Evolutionary conservation across 208 protist species (phyloP).

Genomic region (Acanthamoeba culbertsoni): DNA sequence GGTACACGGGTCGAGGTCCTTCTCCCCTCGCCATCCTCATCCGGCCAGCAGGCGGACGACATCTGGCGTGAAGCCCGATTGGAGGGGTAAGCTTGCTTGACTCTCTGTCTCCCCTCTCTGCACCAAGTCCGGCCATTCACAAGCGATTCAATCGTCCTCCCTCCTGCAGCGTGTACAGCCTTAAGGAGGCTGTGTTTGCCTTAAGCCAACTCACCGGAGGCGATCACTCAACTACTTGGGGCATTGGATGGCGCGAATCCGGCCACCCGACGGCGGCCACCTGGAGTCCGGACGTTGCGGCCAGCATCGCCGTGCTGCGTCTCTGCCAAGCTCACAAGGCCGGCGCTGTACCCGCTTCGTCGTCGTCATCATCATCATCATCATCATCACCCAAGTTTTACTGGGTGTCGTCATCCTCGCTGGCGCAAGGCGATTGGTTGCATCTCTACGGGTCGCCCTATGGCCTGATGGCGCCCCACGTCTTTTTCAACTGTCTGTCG

Average conservation of each 20-base stretch:
- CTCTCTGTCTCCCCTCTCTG: not conserved
- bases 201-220: not conserved
- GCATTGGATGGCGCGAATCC: not conserved
- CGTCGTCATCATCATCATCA: not conserved
- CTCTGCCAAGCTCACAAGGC: too few species aligned
- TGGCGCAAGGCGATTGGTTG: not conserved
- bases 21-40: not conserved
- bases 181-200: not conserved
- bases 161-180: not conserved
- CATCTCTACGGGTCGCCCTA: slow-evolving; percentile 15
- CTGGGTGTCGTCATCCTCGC: not conserved
- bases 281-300: not conserved
- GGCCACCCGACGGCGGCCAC: not conserved
- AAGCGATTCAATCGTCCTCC: not conserved
- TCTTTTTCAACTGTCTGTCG: slow-evolving; percentile 26
- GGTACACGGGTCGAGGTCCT: not conserved
- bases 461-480: not conserved
- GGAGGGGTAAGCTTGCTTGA: not conserved
- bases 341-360: not conserved
- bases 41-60: not conserved
- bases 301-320: not conserved
- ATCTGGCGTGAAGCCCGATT: not conserved
- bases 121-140: not conserved
- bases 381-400: not conserved
- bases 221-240: not conserved